phyloP scores from a whole-genome alignment of 192 early-diverging fungal genomes.

The Mortierella antarctica region DNA sequence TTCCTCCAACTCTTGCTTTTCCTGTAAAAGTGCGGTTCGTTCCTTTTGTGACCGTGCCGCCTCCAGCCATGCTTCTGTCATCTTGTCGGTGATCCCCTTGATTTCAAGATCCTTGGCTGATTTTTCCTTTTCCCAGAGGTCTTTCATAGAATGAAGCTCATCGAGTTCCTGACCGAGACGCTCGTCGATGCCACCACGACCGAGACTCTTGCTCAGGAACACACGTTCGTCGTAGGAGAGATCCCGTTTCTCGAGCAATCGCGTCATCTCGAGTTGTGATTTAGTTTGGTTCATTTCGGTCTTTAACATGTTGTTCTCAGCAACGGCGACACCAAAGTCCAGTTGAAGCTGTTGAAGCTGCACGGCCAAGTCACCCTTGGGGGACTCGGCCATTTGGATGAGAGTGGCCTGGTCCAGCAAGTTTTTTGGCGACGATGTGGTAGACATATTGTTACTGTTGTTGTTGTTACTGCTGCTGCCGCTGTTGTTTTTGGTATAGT shows the following conservation, averaged over 20 bases:
- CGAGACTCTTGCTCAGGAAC: conserved; percentile 47
- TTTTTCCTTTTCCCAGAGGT: conserved; percentile 48
- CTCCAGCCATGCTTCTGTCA: conserved; percentile 51
- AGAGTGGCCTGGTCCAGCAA: conserved; percentile 27
- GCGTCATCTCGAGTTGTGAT: conserved; percentile 61
- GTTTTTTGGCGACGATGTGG: conserved; percentile 1
- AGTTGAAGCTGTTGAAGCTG: conserved; percentile 68
- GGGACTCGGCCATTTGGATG: conserved; percentile 41
- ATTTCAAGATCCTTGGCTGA: conserved; percentile 49
- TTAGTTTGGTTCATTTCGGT: conserved; percentile 77
- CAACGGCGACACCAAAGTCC: conserved; percentile 75
- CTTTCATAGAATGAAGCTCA: conserved; percentile 34
- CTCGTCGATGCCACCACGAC: conserved; percentile 42
- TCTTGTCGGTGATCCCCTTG: conserved; percentile 45
- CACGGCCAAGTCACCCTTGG: conserved; percentile 20
- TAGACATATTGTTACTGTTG: background rate
- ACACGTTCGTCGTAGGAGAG: conserved; percentile 49
- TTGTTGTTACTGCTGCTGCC: conserved; percentile 8
- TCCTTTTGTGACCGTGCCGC: conserved; percentile 40
- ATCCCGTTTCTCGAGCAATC: conserved; percentile 50
- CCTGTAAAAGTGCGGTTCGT: conserved; percentile 24
- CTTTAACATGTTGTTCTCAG: conserved; percentile 79
- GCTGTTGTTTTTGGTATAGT: background rate
- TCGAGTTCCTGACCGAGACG: conserved; percentile 49
- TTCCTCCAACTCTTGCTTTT: conserved; percentile 25